Conservation (phyloP, 208 protist species). For the Acanthamoeba sp. region DNA sequence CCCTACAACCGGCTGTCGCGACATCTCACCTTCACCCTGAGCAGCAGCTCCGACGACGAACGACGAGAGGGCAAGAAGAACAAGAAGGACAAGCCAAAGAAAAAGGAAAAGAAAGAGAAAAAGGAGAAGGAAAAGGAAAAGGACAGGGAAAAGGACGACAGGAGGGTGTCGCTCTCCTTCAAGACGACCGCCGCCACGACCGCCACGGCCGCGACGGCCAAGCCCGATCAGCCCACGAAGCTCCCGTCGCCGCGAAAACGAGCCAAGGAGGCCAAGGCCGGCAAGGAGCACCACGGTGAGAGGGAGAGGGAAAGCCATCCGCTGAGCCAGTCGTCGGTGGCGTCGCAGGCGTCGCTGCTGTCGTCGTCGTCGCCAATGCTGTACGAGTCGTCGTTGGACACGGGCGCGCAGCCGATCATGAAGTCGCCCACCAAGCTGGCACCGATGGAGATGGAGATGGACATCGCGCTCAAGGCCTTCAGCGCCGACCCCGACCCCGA, state of each 20-base stretch:
- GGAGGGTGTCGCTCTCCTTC: background rate
- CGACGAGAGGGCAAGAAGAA: slow-evolving; percentile 51
- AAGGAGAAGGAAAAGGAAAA: background rate
- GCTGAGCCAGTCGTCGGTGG: background rate
- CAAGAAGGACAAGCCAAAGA: slow-evolving; percentile 45
- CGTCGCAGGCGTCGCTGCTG: background rate
- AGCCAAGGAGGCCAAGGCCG: background rate
- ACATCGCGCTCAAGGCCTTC: slow-evolving; percentile 33
- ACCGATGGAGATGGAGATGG: slow-evolving; percentile 13
- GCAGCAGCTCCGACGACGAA: background rate
- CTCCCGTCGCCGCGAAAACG: background rate
- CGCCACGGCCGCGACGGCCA: too few relatives aligned
- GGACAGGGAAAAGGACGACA: background rate
- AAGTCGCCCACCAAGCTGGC: background rate
- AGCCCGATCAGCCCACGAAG: background rate
- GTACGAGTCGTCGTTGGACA: too few relatives aligned
- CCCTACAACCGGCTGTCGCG: background rate
- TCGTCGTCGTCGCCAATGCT: background rate
- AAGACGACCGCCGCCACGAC: background rate
- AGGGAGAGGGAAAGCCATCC: background rate
- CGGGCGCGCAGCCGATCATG: background rate
- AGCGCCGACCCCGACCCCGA: background rate
- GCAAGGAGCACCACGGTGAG: background rate
- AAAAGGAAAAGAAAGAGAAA: slow-evolving; percentile 35
- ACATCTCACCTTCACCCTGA: background rate